Conservation (phyloP, 78 protist species). For the Andalucia godoyi region DNA sequence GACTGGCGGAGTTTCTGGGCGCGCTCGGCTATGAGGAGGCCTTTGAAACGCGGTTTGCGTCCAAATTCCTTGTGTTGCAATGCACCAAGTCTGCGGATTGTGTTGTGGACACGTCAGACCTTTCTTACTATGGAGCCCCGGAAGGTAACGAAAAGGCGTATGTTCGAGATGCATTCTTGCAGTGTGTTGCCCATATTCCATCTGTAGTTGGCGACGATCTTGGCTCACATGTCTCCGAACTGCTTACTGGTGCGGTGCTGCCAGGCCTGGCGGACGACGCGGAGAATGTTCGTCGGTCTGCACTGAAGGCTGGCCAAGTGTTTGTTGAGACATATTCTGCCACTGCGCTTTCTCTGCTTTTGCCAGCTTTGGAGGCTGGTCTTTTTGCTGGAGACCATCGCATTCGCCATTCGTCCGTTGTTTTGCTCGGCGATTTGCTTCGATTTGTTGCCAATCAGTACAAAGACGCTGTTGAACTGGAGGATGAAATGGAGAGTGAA, state of each 20-base stretch:
- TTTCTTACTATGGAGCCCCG: background rate
- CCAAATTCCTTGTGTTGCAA: background rate
- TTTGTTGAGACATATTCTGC: constrained; percentile 44
- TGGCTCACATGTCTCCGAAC: background rate
- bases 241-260: constrained; percentile 38
- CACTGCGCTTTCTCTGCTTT: constrained; percentile 28
- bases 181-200: constrained; percentile 28
- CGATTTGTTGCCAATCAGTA: too few species aligned
- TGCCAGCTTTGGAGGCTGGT: constrained; percentile 63
- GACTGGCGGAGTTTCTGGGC: background rate
- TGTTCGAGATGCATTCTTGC: constrained; percentile 46
- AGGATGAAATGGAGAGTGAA: too few species aligned
- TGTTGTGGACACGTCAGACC: background rate
- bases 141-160: background rate
- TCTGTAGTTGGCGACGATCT: background rate
- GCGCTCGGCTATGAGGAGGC: background rate
- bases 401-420: constrained; percentile 61
- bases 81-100: background rate
- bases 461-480: too few species aligned
- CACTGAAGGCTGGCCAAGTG: constrained; percentile 64
- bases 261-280: constrained; percentile 66
- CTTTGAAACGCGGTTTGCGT: background rate
- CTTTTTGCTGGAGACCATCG: constrained; percentile 73
- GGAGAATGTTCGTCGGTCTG: constrained; percentile 69
- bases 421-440: constrained; percentile 74